Conservation (phyloP, 805 yeast genomes). For the Yarrowia hollandica region DNA sequence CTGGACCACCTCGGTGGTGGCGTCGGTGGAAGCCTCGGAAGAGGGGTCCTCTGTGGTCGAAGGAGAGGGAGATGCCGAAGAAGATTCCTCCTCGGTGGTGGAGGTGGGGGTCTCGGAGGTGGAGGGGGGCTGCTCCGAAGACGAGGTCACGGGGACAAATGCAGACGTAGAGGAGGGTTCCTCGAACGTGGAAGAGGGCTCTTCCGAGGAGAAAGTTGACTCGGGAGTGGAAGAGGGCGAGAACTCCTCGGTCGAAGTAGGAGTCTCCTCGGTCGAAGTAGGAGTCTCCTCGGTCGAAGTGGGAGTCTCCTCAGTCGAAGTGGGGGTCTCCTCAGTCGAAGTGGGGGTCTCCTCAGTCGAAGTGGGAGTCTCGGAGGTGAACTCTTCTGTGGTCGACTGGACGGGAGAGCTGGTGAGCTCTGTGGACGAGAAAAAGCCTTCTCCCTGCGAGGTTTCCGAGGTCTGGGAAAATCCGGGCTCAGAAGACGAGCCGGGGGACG, state of each 20-base stretch:
- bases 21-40: not conserved
- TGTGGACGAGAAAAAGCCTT: not conserved
- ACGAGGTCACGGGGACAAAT: slow-evolving; percentile 1
- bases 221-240: not conserved
- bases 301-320: not conserved
- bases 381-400: not conserved
- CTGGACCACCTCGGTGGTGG: not conserved
- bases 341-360: too few relatives aligned
- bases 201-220: not conserved
- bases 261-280: not conserved
- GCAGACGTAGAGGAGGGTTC: slow-evolving; percentile 3
- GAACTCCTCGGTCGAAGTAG: not conserved
- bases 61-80: slow-evolving; percentile 2
- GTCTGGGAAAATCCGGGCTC: not conserved
- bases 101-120: not conserved
- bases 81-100: not conserved
- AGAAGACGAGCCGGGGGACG: not conserved
- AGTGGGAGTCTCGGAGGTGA: not conserved
- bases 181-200: not conserved
- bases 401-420: too few relatives aligned
- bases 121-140: too few relatives aligned
- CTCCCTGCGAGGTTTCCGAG: not conserved
- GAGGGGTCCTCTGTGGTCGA: not conserved
- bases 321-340: not conserved
- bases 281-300: not conserved